phyloP scores from a whole-genome alignment of 2,329 filamentous ascomycete genomes.

The Fusarium pilosicola region DNA sequence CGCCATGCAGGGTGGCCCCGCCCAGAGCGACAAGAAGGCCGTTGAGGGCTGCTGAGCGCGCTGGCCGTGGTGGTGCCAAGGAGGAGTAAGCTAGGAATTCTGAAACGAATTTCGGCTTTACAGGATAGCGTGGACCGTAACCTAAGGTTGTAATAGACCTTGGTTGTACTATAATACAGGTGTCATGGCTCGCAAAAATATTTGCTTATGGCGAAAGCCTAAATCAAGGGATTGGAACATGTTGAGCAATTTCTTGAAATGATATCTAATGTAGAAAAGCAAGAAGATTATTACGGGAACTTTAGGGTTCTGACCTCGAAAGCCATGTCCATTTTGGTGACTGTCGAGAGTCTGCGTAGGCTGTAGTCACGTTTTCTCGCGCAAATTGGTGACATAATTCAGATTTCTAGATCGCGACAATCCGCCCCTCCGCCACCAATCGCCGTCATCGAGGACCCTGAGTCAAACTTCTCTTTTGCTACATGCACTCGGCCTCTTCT shows the following conservation, averaged over 20 bases:
- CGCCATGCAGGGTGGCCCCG: slow-evolving; percentile 75
- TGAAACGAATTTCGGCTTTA: slow-evolving; percentile 8
- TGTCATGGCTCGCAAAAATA: slow-evolving; percentile 20
- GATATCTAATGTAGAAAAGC: background rate
- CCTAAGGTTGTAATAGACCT: slow-evolving; percentile 19
- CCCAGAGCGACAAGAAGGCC: slow-evolving; percentile 92
- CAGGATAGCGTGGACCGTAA: slow-evolving; percentile 9
- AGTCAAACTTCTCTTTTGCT: background rate
- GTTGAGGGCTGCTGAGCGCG: slow-evolving; percentile 82
- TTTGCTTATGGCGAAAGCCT: slow-evolving; percentile 13
- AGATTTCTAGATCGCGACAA: slow-evolving; percentile 32
- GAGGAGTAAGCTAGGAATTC: slow-evolving; percentile 65
- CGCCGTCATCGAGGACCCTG: slow-evolving; percentile 9
- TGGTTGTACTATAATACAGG: slow-evolving; percentile 33
- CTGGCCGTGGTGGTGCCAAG: slow-evolving; percentile 76
- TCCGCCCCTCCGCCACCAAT: slow-evolving; percentile 44
- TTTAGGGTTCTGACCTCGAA: background rate
- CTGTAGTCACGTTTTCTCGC: slow-evolving; percentile 46
- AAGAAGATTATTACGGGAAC: background rate
- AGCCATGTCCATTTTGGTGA: background rate
- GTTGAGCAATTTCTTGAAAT: background rate
- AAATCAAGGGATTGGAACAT: background rate
- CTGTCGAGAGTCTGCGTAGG: background rate
- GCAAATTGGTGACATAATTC: slow-evolving; percentile 45
- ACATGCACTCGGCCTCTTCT: background rate